These are phyloP conservation scores for Ananas comosus DNA, from an alignment of 176 grass and related monocot species.

Conservation along the genomic window DNA sequence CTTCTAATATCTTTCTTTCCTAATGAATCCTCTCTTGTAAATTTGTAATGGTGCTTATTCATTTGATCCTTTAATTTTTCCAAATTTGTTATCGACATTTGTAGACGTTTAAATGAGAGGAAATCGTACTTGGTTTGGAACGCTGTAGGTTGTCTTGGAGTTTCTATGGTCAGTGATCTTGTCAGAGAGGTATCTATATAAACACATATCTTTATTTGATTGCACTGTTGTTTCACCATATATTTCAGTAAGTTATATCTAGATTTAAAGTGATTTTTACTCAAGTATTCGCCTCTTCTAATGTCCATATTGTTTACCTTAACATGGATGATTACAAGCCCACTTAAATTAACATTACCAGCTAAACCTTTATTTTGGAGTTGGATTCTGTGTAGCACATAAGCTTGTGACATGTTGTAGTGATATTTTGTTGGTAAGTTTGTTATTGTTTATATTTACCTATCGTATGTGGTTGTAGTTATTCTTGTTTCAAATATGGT, in stretches of 20 bases:
- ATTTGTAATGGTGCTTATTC: neutral
- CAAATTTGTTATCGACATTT: conserved; percentile 85
- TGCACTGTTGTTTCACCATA: conserved; percentile 3
- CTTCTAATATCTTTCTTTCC: neutral
- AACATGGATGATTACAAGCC: too few species aligned
- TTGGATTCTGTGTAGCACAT: too few species aligned
- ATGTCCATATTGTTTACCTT: too few species aligned
- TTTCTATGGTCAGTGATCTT: conserved; percentile 69
- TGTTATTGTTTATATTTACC: too few species aligned
- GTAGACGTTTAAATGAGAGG: conserved; percentile 73
- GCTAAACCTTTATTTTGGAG: too few species aligned
- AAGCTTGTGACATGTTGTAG: too few species aligned
- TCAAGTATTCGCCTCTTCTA: too few species aligned
- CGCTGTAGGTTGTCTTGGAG: conserved; percentile 77
- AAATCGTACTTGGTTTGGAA: conserved; percentile 92
- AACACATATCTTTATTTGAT: neutral
- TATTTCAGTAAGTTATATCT: neutral
- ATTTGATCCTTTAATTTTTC: conserved; percentile 6
- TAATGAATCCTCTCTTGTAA: neutral
- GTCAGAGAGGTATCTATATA: conserved; percentile 61
- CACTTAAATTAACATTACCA: too few species aligned
- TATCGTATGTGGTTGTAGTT: too few species aligned
- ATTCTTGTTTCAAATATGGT: too few species aligned
- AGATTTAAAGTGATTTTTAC: too few species aligned
- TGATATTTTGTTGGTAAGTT: too few species aligned